Percentiles rank a stretch among this genome's conserved stretches.
These are phyloP conservation scores for Aspergillus campestris DNA, from an alignment of 495 filamentous ascomycete species.

Conservation along the genomic window DNA sequence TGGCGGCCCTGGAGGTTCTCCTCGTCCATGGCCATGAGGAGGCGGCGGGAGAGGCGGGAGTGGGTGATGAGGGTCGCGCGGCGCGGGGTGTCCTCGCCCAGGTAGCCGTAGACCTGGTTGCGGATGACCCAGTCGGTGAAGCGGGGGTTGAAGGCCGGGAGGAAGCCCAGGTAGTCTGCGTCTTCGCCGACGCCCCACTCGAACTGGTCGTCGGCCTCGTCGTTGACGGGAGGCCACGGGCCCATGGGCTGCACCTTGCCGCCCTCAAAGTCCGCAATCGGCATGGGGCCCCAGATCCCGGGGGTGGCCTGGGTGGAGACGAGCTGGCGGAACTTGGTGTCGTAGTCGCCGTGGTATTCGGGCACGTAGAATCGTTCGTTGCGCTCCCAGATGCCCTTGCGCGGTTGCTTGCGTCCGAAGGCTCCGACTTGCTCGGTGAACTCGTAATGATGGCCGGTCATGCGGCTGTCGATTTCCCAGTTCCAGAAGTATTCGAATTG, in stretches of 20 bases:
- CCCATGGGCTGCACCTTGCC: conserved; percentile 37
- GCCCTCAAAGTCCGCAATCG: conserved; percentile 25
- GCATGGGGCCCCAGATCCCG: conserved; percentile 51
- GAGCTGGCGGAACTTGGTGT: too few species aligned
- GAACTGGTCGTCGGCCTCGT: too few species aligned
- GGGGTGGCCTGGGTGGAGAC: conserved; percentile 20
- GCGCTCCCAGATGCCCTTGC: too few species aligned
- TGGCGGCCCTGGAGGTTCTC: too few species aligned
- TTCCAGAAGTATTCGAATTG: conserved; percentile 68
- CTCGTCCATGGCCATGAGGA: conserved; percentile 56
- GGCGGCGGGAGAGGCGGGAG: conserved; percentile 46
- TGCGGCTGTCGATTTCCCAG: conserved; percentile 61
- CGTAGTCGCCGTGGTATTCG: too few species aligned
- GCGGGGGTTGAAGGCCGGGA: conserved; percentile 57
- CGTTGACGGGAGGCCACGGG: conserved; percentile 29
- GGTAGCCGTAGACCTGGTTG: conserved; percentile 45
- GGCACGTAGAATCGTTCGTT: too few species aligned
- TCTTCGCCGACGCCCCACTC: too few species aligned
- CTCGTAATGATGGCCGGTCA: conserved; percentile 61
- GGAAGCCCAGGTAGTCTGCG: conserved; percentile 8
- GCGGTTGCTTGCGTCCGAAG: too few species aligned
- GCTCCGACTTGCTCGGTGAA: conserved; percentile 11
- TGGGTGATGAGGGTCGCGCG: conserved; percentile 57
- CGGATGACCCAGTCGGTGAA: conserved; percentile 51
- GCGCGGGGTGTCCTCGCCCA: conserved; percentile 45